Evolutionary conservation across 768 basidiomycete species (phyloP).

Genomic region (Dentipellis sp.): DNA sequence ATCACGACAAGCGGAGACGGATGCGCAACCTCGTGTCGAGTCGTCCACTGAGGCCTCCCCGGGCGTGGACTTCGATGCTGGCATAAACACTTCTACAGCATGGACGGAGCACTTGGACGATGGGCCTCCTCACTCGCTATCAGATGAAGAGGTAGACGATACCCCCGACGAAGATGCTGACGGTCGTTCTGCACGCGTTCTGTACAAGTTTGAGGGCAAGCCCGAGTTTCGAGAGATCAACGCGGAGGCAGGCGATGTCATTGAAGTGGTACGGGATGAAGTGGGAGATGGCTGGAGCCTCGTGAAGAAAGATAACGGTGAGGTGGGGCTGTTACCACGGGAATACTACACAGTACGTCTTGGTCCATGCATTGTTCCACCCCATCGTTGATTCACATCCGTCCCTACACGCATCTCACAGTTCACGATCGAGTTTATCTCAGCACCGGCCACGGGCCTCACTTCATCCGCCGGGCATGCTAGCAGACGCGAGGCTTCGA

Average conservation of each 20-base stretch:
- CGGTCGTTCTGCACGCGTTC: conserved; percentile 50
- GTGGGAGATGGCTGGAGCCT: conserved; percentile 78
- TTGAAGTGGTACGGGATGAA: conserved; percentile 65
- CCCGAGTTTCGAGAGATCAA: conserved; percentile 63
- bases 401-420: conserved; percentile 18
- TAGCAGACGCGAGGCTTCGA: conserved; percentile 29
- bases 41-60: background rate
- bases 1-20: conserved; percentile 5
- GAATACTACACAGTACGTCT: conserved; percentile 52
- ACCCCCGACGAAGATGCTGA: conserved; percentile 26
- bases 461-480: conserved; percentile 12
- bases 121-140: conserved; percentile 34
- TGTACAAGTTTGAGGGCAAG: conserved; percentile 71
- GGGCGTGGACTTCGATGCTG: conserved; percentile 52
- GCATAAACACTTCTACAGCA: conserved; percentile 67
- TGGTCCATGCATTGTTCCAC: background rate
- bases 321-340: conserved; percentile 60
- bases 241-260: conserved; percentile 58
- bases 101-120: conserved; percentile 55
- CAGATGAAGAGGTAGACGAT: conserved; percentile 38
- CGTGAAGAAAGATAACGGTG: conserved; percentile 39
- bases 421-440: conserved; percentile 59
- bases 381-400: conserved; percentile 3
- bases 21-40: conserved; percentile 1
- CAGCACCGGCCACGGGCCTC: conserved; percentile 31